Percentiles rank a stretch among this genome's conserved stretches.
Evolutionary conservation across 805 yeast species (phyloP).

Genomic region (Isabelozyma rhagii): DNA sequence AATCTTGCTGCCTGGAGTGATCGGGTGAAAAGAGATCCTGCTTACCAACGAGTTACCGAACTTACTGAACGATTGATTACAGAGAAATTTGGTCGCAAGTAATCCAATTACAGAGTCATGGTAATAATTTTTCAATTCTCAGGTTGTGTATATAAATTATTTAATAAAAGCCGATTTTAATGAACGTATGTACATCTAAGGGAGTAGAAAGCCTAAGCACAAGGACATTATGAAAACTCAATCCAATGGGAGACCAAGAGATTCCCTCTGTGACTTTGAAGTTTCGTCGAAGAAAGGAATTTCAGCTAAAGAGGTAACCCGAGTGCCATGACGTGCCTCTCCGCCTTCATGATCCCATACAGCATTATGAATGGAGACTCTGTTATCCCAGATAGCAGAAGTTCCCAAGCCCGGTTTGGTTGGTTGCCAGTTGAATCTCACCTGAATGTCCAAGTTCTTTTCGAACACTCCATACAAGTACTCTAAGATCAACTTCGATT

Average conservation of each 20-base stretch:
- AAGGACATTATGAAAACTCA: not conserved
- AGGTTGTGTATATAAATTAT: not conserved
- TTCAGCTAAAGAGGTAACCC: slow-evolving; percentile 51
- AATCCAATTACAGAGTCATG: no score
- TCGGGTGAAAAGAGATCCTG: slow-evolving; percentile 28
- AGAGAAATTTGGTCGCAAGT: not conserved
- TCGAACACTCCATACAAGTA: slow-evolving; percentile 46
- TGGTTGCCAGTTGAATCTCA: slow-evolving; percentile 50
- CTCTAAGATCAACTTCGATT: slow-evolving; percentile 46
- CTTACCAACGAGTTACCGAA: slow-evolving; percentile 25
- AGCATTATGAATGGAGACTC: slow-evolving; percentile 52
- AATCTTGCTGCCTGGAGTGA: slow-evolving; percentile 37
- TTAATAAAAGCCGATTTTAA: not conserved
- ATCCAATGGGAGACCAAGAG: slow-evolving; percentile 37
- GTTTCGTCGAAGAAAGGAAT: slow-evolving; percentile 48
- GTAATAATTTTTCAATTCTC: not conserved
- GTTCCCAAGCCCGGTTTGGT: slow-evolving; percentile 42
- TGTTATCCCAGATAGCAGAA: slow-evolving; percentile 60
- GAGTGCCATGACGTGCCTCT: slow-evolving; percentile 50
- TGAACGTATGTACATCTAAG: no score
- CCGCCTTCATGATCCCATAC: slow-evolving; percentile 48
- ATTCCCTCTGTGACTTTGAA: slow-evolving; percentile 52
- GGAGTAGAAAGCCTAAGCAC: no score
- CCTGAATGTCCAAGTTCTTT: slow-evolving; percentile 54
- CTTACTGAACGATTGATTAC: slow-evolving; percentile 20